Conservation (phyloP, 352 stramenopile genomes). For the Globisporangium barbulae region DNA sequence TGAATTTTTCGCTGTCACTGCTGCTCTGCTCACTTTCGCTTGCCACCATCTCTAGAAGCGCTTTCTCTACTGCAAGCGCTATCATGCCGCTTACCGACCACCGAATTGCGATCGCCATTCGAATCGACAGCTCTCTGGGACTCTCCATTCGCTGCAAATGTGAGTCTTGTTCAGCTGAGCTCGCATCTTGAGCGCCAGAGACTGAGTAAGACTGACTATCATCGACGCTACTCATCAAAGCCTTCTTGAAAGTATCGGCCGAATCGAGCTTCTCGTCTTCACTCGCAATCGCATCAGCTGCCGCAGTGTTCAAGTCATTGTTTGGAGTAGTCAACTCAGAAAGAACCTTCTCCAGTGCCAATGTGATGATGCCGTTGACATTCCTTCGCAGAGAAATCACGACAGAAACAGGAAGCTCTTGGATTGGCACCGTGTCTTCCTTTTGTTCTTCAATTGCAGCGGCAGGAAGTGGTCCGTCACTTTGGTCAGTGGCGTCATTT, state of each 20-base stretch:
- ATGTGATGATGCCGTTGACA: slow-evolving; percentile 29
- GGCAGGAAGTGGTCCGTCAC: neutral
- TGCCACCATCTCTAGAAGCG: slow-evolving; percentile 17
- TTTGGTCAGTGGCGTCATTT: neutral
- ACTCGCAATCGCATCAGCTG: neutral
- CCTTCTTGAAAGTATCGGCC: neutral
- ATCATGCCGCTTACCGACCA: slow-evolving; percentile 41
- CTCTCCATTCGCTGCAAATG: neutral
- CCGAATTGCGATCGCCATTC: slow-evolving; percentile 46
- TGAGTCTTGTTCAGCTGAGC: neutral
- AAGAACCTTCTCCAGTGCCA: slow-evolving; percentile 27
- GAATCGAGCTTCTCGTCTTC: no score
- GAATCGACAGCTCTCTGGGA: slow-evolving; percentile 25
- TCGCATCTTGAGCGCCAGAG: neutral
- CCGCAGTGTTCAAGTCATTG: neutral
- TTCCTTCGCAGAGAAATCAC: slow-evolving; percentile 30
- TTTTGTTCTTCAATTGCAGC: neutral
- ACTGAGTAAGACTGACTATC: neutral
- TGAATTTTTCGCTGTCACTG: neutral
- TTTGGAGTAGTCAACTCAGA: slow-evolving; percentile 14
- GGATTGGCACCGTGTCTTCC: neutral
- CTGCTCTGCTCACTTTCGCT: neutral
- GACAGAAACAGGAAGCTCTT: slow-evolving; percentile 20
- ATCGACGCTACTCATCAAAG: neutral
- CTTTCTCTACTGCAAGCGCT: slow-evolving; percentile 34